Evolutionary conservation across 495 filamentous ascomycete genomes (phyloP).

Genomic region (Aspergillus heteromorphus): DNA sequence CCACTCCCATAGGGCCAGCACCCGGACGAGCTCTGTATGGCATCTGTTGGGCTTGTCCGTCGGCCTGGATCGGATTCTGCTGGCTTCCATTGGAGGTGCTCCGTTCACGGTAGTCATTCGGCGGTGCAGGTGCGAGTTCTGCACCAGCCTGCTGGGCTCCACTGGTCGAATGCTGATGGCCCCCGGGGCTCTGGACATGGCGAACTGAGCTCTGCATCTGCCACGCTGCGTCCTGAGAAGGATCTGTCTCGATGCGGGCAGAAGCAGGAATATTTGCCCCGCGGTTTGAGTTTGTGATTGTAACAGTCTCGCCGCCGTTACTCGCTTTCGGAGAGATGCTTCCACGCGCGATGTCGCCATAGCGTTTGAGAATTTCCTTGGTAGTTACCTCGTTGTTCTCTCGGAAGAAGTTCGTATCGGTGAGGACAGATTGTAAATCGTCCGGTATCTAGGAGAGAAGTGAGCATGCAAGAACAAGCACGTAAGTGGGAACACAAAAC

Average conservation of each 20-base stretch:
- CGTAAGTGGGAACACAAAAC: slow-evolving; percentile 25
- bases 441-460: slow-evolving; percentile 70
- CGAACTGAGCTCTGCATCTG: slow-evolving; percentile 77
- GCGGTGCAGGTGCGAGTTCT: slow-evolving; percentile 26
- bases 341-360: slow-evolving; percentile 66
- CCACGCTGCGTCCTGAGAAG: slow-evolving; percentile 62
- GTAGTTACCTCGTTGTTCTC: slow-evolving; percentile 82
- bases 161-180: slow-evolving; percentile 34
- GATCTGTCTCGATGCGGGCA: slow-evolving; percentile 73
- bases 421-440: slow-evolving; percentile 79
- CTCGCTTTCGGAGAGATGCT: slow-evolving; percentile 52
- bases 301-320: slow-evolving; percentile 51
- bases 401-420: slow-evolving; percentile 75
- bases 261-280: slow-evolving; percentile 36
- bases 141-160: slow-evolving; percentile 21
- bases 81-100: slow-evolving; percentile 41
- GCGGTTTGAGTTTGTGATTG: slow-evolving; percentile 35
- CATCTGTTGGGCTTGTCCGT: slow-evolving; percentile 29
- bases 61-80: slow-evolving; percentile 20
- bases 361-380: slow-evolving; percentile 91
- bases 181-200: slow-evolving; percentile 61
- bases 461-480: slow-evolving; percentile 13
- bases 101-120: slow-evolving; percentile 33
- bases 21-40: slow-evolving; percentile 38
- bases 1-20: slow-evolving; percentile 43